These are phyloP conservation scores for Mayamaea pseudoterrestris DNA, from an alignment of 108 stramenopile genomes.

Conservation along the genomic window DNA sequence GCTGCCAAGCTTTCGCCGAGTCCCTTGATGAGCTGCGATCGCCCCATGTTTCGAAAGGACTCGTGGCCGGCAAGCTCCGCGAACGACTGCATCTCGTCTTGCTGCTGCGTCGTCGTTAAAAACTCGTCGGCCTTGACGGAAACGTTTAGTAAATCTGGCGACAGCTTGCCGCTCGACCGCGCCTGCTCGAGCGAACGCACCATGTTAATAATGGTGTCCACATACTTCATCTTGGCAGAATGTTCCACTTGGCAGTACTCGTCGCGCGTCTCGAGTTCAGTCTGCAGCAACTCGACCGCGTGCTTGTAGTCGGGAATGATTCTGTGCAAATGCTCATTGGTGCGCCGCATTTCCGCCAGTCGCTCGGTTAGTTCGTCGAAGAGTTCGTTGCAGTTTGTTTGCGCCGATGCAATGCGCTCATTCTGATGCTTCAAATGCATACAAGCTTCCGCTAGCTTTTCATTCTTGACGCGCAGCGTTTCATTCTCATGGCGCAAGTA, in stretches of 20 bases:
- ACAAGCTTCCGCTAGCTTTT: neutral
- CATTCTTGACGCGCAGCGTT: slow-evolving; percentile 20
- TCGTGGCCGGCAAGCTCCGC: too few relatives aligned
- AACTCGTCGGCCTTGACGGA: too few relatives aligned
- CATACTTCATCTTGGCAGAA: slow-evolving; percentile 1
- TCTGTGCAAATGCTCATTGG: slow-evolving; percentile 1
- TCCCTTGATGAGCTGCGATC: too few relatives aligned
- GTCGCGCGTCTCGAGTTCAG: neutral
- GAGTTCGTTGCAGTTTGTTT: neutral
- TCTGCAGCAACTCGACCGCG: slow-evolving; percentile 2
- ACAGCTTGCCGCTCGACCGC: too few relatives aligned
- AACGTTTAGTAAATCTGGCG: too few relatives aligned
- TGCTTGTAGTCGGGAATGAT: slow-evolving; percentile 5
- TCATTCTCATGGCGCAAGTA: slow-evolving; percentile 46
- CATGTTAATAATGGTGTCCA: neutral
- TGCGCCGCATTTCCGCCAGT: slow-evolving; percentile 1
- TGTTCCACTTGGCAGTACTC: slow-evolving; percentile 5
- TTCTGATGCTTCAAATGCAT: neutral
- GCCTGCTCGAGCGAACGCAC: too few relatives aligned
- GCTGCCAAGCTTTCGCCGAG: too few relatives aligned
- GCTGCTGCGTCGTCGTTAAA: too few relatives aligned
- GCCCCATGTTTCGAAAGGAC: too few relatives aligned
- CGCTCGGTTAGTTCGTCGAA: neutral
- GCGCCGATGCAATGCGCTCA: slow-evolving; percentile 2
- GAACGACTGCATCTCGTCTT: too few relatives aligned